Evolutionary conservation across 2,329 filamentous ascomycete genomes (phyloP).

Genomic region (Aspergillus chevalieri): DNA sequence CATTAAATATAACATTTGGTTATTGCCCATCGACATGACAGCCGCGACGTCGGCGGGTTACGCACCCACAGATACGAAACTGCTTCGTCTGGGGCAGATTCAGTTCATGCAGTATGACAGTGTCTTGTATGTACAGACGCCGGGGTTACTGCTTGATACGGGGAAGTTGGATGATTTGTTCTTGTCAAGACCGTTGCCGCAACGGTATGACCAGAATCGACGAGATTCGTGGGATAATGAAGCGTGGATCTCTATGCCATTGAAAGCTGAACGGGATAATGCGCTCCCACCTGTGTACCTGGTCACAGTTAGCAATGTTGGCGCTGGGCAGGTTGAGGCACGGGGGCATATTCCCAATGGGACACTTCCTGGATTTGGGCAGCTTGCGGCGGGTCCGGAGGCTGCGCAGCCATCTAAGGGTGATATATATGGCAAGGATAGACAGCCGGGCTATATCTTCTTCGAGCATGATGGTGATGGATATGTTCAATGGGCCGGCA

Average conservation of each 20-base stretch:
- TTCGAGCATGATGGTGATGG: constrained; percentile 34
- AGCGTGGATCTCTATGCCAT: constrained; percentile 33
- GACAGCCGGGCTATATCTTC: constrained; percentile 33
- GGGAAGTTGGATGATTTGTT: constrained; percentile 34
- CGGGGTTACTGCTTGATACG: constrained; percentile 35
- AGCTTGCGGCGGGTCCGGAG: constrained; percentile 24
- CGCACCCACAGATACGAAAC: constrained; percentile 27
- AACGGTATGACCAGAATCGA: constrained; percentile 26
- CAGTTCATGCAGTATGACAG: constrained; percentile 40
- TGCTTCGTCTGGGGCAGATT: constrained; percentile 32
- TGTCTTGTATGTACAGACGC: constrained; percentile 38
- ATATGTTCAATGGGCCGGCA: constrained; percentile 25
- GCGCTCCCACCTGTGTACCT: constrained; percentile 31
- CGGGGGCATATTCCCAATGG: constrained; percentile 33
- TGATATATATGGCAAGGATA: constrained; percentile 4
- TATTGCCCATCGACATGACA: constrained; percentile 37
- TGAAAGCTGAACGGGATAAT: constrained; percentile 26
- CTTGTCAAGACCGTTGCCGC: constrained; percentile 28
- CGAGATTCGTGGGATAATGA: constrained; percentile 32
- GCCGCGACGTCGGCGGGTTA: constrained; percentile 27
- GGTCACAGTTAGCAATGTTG: constrained; percentile 33
- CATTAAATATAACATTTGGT: constrained; percentile 35
- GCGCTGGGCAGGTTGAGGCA: constrained; percentile 27
- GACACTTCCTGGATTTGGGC: constrained; percentile 26
- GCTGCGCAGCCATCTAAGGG: constrained; percentile 7